Evolutionary conservation across 352 stramenopile genomes (phyloP).

Genomic region (Globisporangium heterothallicum): DNA sequence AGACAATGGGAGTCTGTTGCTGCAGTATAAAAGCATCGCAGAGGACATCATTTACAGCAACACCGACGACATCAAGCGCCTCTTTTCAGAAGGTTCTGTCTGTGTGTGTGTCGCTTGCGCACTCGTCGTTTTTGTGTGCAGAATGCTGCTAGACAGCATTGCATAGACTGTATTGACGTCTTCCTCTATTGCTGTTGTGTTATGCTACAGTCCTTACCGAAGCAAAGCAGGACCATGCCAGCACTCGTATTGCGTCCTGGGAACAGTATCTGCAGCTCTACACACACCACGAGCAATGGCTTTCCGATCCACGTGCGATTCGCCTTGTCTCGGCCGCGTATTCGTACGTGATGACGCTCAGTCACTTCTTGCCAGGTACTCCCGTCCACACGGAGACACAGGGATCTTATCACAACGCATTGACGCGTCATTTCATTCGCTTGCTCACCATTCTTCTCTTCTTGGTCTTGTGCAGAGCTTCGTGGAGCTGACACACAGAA

Average conservation of each 20-base stretch:
- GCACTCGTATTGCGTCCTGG: conserved; percentile 25
- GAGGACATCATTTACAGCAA: conserved; percentile 38
- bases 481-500: neutral
- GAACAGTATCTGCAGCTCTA: conserved; percentile 40
- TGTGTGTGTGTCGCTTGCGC: neutral
- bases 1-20: conserved; percentile 21
- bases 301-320: conserved; percentile 27
- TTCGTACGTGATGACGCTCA: conserved; percentile 67
- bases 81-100: conserved; percentile 44
- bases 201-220: neutral
- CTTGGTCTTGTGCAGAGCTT: neutral
- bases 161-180: too few relatives aligned
- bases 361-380: conserved; percentile 32
- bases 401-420: too few relatives aligned
- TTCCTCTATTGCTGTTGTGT: too few relatives aligned
- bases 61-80: conserved; percentile 24
- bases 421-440: neutral
- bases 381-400: too few relatives aligned
- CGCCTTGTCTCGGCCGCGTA: conserved; percentile 61
- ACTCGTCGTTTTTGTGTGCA: too few relatives aligned
- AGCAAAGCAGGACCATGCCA: neutral
- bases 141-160: too few relatives aligned
- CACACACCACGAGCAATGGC: conserved; percentile 20
- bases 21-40: conserved; percentile 34
- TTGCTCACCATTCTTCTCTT: neutral